Evolutionary conservation across 2,329 filamentous ascomycete genomes (phyloP), one percentile per base, ranked within the genome.

Genomic region (Elsinoe arachidis): DNA sequence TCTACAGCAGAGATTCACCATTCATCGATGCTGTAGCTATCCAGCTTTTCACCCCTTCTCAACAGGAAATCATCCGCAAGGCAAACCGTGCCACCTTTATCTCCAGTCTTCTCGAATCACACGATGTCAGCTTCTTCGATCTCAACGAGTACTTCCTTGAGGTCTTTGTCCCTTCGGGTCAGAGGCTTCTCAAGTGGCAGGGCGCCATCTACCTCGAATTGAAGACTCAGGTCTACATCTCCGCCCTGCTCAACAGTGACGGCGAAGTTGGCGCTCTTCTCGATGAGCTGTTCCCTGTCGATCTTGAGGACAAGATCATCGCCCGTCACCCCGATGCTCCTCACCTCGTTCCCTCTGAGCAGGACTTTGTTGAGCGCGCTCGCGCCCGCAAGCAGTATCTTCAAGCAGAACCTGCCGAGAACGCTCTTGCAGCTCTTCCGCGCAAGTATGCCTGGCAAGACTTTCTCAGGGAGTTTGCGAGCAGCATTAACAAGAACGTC

Each of bases 211-310:
- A 80, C 62, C 73, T 86, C 12, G 82, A 85, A 60, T 70, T 86
- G 15, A 86, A 86, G 69, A 85, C 83, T 1, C 83, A 86, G 66
- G 81, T 82, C 12, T 86, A 84, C 63, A 81, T 86, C 57, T 81
- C 81, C 3, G 79, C 80, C 3, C 74, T 83, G 64, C 78, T 80
- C 61, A 80, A 78, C 63, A 77, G 76, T 41, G 77, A 82, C 56
- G 76, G 75, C 26, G 73, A 75, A 1, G 77, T 78, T 51, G 78
- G 81, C 17, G 77, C 82, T 41, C 73, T 84, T 26, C 69, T 86
- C 26, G 76, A 80, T 57, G 78, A 82, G 55, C 69, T 85, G 0
- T 86, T 86, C 63, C 82, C 82, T 0, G 68, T 75, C 26, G 76
- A 82, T 59, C 71, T 85, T 43, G 78, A 80, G 52, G 71, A 79